Percentiles rank a stretch among this genome's conserved stretches.
phyloP scores from a whole-genome alignment of 106 monocot genomes.

The Hemerocallis citrina region DNA sequence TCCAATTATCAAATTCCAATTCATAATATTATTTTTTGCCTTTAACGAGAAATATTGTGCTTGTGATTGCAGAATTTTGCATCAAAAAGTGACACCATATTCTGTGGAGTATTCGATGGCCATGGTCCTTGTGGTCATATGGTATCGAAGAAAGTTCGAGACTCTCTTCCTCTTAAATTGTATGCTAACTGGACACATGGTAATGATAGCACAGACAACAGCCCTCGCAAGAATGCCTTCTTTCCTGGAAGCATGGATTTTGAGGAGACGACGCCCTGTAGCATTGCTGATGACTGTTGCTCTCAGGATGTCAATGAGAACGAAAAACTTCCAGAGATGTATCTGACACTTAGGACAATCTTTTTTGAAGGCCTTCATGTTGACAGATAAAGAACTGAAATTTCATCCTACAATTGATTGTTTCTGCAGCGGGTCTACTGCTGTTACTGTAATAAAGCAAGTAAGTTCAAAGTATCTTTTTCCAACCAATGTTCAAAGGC shows the following conservation, averaged over 20 bases:
- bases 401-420: conserved; percentile 69
- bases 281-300: conserved; percentile 37
- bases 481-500: conserved; percentile 6
- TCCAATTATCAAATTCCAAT: neutral
- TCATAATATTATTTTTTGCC: neutral
- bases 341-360: conserved; percentile 52
- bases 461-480: conserved; percentile 13
- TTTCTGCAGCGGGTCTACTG: conserved; percentile 89
- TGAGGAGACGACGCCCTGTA: conserved; percentile 44
- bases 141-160: conserved; percentile 72
- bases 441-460: conserved; percentile 80
- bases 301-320: conserved; percentile 26
- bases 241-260: conserved; percentile 34
- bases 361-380: conserved; percentile 76
- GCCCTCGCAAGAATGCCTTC: conserved; percentile 26
- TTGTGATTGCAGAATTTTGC: conserved; percentile 38
- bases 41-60: neutral
- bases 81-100: conserved; percentile 53
- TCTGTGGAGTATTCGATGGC: conserved; percentile 88
- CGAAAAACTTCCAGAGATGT: conserved; percentile 61
- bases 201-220: conserved; percentile 21
- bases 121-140: conserved; percentile 78
- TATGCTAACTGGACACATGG: conserved; percentile 28
- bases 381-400: conserved; percentile 90
- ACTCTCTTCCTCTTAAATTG: conserved; percentile 66